Base-by-base conservation (phyloP, 306 rosid species). In the Glycine soja region DNA sequence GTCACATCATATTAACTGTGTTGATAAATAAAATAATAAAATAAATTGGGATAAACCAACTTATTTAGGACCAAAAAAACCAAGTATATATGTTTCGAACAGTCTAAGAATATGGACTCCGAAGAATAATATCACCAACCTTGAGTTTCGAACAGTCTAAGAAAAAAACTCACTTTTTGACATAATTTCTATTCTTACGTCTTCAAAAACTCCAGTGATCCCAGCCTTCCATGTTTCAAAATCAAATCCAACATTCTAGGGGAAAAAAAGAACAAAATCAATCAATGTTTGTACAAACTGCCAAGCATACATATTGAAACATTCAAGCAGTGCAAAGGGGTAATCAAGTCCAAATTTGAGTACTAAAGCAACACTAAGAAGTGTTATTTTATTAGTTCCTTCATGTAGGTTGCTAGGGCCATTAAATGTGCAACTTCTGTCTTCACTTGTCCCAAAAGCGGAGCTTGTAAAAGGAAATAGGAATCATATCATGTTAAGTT, bases 201-300 rank as follows among this genome's bases (percentile, higher is more conserved):
- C n/a, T n/a, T n/a, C n/a, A n/a, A n/a, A n/a, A n/a, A n/a, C n/a
- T n/a, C n/a, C n/a, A n/a, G n/a, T n/a, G n/a, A n/a, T n/a, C n/a
- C 97, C 99, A 46, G 97, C 84, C 78, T 83, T 83, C 98, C 97
- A 90, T 30, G 85, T 82, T 84, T 95, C 99, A 34, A n/a, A 95
- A 83, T 86, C 98, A 59, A 84, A 70, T 14, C 99, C 99, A 32
- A 87, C 88, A 79, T 95, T 93, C 99, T 95, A 64, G 9, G 52
- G 11, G n/a, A 52, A 38, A 57, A 32, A 74, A 71, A 79, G 34
- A 56, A 6, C 32, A 57, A 56, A 80, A 5, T 30, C 43, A 70
- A 77, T 74, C 4, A 77, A 74, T 32, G 3, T 38, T 34, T 78
- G n/a, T n/a, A n/a, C n/a, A n/a, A n/a, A n/a, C n/a, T n/a, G n/a